Percentiles rank a stretch among this genome's conserved stretches.
Evolutionary conservation across 495 filamentous ascomycete genomes (phyloP).

Genomic region (Amniculicola lignicola): DNA sequence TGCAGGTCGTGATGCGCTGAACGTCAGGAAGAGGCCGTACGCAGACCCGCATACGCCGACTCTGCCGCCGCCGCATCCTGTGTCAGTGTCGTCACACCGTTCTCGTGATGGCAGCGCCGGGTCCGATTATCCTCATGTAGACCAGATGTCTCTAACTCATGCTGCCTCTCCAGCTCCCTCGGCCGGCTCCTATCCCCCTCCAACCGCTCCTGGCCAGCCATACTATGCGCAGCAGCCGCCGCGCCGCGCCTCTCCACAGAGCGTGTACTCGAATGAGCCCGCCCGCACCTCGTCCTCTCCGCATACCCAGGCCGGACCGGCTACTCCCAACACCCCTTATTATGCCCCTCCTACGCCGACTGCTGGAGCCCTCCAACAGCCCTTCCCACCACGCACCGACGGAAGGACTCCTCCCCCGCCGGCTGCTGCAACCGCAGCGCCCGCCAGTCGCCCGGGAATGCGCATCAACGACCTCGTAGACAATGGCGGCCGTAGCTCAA

Average conservation of each 20-base stretch:
- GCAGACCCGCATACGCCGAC: slow-evolving; percentile 44
- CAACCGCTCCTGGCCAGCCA: slow-evolving; percentile 29
- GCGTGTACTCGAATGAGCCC: slow-evolving; percentile 37
- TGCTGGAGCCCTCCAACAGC: slow-evolving; percentile 23
- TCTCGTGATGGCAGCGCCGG: slow-evolving; percentile 31
- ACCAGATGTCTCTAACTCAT: slow-evolving; percentile 38
- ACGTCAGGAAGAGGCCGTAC: slow-evolving; percentile 39
- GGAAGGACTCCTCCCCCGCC: slow-evolving; percentile 32
- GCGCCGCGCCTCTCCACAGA: slow-evolving; percentile 38
- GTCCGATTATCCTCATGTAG: slow-evolving; percentile 37
- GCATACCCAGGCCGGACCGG: slow-evolving; percentile 34
- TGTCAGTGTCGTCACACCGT: slow-evolving; percentile 29
- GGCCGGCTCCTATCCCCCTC: slow-evolving; percentile 36
- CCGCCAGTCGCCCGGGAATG: slow-evolving; percentile 27
- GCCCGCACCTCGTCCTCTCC: slow-evolving; percentile 41
- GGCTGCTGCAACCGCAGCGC: slow-evolving; percentile 6
- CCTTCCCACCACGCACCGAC: slow-evolving; percentile 25
- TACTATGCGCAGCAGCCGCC: slow-evolving; percentile 37
- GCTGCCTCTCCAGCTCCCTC: slow-evolving; percentile 43
- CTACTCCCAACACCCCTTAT: slow-evolving; percentile 30
- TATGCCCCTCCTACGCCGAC: slow-evolving; percentile 8
- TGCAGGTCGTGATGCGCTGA: slow-evolving; percentile 24
- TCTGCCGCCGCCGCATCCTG: slow-evolving; percentile 43
- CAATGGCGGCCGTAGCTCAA: slow-evolving; percentile 28
- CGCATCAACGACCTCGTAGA: slow-evolving; percentile 37